These are phyloP conservation scores for Sisymbrium altissimum DNA, from an alignment of 345 rosid species.

Conservation along the genomic window DNA sequence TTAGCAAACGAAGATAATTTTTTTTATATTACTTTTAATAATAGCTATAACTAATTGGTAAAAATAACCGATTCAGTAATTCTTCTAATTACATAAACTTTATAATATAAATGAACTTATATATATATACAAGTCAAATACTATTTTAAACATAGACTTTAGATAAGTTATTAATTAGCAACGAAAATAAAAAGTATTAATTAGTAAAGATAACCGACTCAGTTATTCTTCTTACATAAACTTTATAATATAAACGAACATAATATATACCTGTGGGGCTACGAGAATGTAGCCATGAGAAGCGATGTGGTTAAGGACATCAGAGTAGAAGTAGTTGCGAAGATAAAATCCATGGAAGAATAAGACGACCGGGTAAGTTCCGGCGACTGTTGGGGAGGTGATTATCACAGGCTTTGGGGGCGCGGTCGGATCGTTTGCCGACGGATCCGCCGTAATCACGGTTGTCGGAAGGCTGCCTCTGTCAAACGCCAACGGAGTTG, in stretches of 20 bases:
- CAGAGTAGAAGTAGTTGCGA: conserved; percentile 29
- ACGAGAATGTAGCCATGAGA: conserved; percentile 36
- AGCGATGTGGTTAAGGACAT: conserved; percentile 26
- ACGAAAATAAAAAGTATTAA: neutral
- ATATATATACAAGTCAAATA: too few relatives aligned
- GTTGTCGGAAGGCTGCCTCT: conserved; percentile 26
- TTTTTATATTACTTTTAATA: too few relatives aligned
- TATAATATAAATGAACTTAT: too few relatives aligned
- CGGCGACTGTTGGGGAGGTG: conserved; percentile 25
- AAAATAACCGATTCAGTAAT: too few relatives aligned
- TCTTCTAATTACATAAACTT: too few relatives aligned
- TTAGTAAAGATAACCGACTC: neutral
- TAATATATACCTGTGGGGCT: conserved; percentile 28
- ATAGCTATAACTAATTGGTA: too few relatives aligned
- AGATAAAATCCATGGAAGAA: conserved; percentile 37
- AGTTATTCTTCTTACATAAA: neutral
- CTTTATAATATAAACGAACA: neutral
- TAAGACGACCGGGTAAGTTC: conserved; percentile 33
- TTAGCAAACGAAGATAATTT: too few relatives aligned
- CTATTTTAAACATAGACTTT: neutral
- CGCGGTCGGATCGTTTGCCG: neutral
- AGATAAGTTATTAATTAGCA: neutral
- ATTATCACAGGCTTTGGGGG: conserved; percentile 29
- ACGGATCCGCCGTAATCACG: conserved; percentile 10
- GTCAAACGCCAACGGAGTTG: conserved; percentile 15